These are phyloP conservation scores for Flammula alnicola DNA, from an alignment of 1,284 basidiomycete species.

Conservation along the genomic window DNA sequence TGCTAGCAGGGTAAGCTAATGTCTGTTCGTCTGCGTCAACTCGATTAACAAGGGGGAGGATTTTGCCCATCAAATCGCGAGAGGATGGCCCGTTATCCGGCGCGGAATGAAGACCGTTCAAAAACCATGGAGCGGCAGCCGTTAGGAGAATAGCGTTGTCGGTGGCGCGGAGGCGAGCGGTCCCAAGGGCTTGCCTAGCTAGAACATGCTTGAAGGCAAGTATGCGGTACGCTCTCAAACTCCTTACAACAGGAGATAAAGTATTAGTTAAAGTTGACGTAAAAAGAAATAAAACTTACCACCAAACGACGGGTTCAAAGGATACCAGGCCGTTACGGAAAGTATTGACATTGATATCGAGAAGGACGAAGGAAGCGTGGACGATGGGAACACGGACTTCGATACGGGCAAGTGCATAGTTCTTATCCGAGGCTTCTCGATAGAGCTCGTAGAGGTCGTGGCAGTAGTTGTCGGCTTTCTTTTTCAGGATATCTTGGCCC, in stretches of 20 bases:
- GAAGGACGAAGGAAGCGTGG: conserved; percentile 14
- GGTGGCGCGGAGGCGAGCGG: background rate
- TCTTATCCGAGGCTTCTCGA: conserved; percentile 6
- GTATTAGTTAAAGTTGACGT: background rate
- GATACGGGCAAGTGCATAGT: conserved; percentile 24
- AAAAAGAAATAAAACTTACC: conserved; percentile 8
- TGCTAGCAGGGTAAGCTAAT: background rate
- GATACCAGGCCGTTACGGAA: conserved; percentile 1
- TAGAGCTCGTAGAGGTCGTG: conserved; percentile 23
- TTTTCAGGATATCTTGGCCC: conserved; percentile 11
- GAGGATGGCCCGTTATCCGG: conserved; percentile 20
- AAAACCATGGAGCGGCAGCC: conserved; percentile 19
- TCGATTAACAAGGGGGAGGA: conserved; percentile 18
- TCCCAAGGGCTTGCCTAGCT: background rate
- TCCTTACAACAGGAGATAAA: background rate
- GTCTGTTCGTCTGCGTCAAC: conserved; percentile 1
- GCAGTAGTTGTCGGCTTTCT: conserved; percentile 12
- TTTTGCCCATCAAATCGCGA: conserved; percentile 20
- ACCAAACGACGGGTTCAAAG: conserved; percentile 5
- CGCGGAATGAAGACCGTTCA: conserved; percentile 24
- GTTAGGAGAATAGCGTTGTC: conserved; percentile 19
- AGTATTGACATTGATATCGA: conserved; percentile 8
- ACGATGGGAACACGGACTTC: conserved; percentile 29
- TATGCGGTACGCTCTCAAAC: background rate
- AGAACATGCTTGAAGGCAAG: conserved; percentile 4